Base-by-base conservation (phyloP, 2,329 filamentous ascomycete genomes). In the Aspergillus pseudoviridinutans region DNA sequence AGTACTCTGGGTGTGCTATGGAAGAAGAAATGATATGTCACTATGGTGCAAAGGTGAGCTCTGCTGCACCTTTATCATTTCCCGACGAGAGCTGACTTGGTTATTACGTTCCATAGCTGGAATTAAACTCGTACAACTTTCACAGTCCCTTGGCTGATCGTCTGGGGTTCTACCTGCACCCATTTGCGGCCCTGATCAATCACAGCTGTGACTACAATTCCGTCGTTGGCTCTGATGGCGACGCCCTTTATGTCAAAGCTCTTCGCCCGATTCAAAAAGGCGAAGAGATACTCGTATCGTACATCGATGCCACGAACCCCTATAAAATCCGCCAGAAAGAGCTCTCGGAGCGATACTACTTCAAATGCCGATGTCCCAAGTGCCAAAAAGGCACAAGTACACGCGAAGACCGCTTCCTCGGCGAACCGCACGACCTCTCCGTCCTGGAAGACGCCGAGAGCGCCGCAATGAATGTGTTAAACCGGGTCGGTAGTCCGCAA, bases 181-280 rank as follows among this genome's bases (percentile, higher is more conserved):
- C 84, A 0, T 74, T 78, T 20, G 75, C 82, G 2, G 77, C 81
- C 28, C 71, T 80, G 17, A 76, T 84, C 47, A 88, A 88, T 60
- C 86, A 88, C 66, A 86, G 82, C 47, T 88, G 86, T 66, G 76
- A 80, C 25, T 83, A 83, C 3, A 88, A 87, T 61, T 79, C 82
- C 2, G 78, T 79, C 29, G 77, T 85, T 20, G 76, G 82, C 12
- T 85, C 86, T 71, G 82, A 86, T 57, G 79, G 82, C 22, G 72
- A 79, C 3, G 67, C 73, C 32, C 69, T 84, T 9, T 74, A 74
- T 14, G 66, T 86, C 32, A 80, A 83, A 35, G 79, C 84, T 0
- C 70, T 86, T 1, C 73, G 71, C 12, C 75, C 79, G 0, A 84
- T 88, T 58, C 68, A 74, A 20, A 76, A 78, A 57, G 79, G 78